Percentiles rank a stretch among this genome's conserved stretches.
Evolutionary conservation across 768 basidiomycete genomes (phyloP).

Genomic region (Russula foetens): DNA sequence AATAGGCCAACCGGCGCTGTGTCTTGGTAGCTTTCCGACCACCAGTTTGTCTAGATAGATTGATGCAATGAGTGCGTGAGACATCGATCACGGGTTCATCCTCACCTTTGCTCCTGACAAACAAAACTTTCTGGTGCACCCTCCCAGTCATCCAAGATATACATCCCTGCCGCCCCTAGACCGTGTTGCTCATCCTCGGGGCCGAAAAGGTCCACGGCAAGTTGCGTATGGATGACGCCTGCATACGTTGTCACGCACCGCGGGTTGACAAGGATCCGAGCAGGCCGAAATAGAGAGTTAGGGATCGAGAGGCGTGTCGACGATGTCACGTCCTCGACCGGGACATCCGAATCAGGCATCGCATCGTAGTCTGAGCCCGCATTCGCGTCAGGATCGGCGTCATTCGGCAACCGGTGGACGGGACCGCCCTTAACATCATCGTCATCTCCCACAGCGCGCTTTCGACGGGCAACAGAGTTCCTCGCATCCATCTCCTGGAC

Average conservation of each 20-base stretch:
- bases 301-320: conserved; percentile 53
- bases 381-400: conserved; percentile 63
- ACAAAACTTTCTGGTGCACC: conserved; percentile 97
- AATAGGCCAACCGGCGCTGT: conserved; percentile 76
- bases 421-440: conserved; percentile 23
- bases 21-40: conserved; percentile 87
- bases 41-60: conserved; percentile 58
- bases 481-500: conserved; percentile 43
- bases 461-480: conserved; percentile 18
- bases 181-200: conserved; percentile 54
- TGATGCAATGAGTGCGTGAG: neutral
- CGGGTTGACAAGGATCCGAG: conserved; percentile 91
- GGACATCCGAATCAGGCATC: conserved; percentile 56
- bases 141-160: conserved; percentile 91
- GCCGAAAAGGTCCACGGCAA: conserved; percentile 93
- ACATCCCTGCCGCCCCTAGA: conserved; percentile 48
- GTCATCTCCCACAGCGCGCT: conserved; percentile 28
- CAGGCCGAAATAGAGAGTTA: conserved; percentile 81
- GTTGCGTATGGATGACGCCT: conserved; percentile 90
- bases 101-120: conserved; percentile 88
- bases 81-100: neutral
- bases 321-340: conserved; percentile 22
- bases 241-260: conserved; percentile 97
- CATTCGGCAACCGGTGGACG: conserved; percentile 23
- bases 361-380: conserved; percentile 86